Evolutionary conservation across 331 rosid genomes (phyloP).

Genomic region (Erythrophleum ivorense): DNA sequence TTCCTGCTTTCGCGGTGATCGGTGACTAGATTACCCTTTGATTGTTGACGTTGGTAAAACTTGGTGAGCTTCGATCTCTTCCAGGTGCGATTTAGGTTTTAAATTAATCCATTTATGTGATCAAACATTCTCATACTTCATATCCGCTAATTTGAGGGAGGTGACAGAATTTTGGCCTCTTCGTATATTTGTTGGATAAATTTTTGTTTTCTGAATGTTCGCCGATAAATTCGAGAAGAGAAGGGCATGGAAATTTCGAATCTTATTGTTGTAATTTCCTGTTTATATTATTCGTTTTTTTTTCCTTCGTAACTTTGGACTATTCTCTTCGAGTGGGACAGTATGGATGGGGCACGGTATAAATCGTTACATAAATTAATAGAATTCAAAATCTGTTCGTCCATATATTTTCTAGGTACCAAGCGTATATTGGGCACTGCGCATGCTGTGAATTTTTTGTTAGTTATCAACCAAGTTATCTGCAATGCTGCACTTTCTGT

Average conservation of each 20-base stretch:
- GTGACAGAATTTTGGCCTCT: neutral
- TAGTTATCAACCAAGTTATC: neutral
- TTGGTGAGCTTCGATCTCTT: conserved; percentile 33
- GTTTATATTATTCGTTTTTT: neutral
- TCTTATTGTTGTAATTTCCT: neutral
- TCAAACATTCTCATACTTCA: neutral
- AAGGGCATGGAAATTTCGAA: neutral
- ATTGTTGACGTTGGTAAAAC: conserved; percentile 36
- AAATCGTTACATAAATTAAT: neutral
- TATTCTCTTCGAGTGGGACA: neutral
- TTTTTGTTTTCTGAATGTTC: neutral
- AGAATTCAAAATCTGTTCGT: neutral
- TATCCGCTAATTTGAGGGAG: neutral
- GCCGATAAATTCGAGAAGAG: neutral
- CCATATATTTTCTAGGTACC: neutral
- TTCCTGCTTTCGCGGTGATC: conserved; percentile 44
- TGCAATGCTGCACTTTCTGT: neutral
- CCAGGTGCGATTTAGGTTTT: conserved; percentile 34
- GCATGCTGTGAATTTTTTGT: neutral
- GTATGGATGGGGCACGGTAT: neutral
- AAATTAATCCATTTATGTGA: conserved; percentile 13
- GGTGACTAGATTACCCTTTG: conserved; percentile 31
- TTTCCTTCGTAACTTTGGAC: neutral
- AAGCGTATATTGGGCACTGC: neutral
- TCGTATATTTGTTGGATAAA: neutral